phyloP scores from a whole-genome alignment of 352 stramenopile genomes.

The Pythium aphanidermatum region DNA sequence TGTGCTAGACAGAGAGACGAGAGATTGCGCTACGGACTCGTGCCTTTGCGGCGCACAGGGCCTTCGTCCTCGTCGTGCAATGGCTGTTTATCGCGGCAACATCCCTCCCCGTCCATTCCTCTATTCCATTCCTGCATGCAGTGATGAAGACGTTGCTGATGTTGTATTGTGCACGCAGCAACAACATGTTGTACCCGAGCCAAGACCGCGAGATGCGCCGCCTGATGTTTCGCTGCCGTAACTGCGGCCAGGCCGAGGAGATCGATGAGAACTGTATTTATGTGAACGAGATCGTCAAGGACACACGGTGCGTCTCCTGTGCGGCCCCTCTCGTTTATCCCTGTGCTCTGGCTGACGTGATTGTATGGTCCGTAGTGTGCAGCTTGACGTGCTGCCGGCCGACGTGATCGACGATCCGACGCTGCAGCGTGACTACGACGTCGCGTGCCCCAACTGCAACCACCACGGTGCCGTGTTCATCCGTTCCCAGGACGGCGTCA shows the following conservation, averaged over 20 bases:
- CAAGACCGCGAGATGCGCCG: constrained; percentile 82
- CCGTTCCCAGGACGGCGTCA: constrained; percentile 83
- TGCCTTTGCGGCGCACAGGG: too few relatives aligned
- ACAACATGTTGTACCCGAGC: constrained; percentile 90
- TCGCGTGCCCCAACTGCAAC: constrained; percentile 70
- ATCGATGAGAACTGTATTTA: constrained; percentile 91
- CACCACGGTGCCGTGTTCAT: constrained; percentile 84
- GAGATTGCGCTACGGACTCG: too few relatives aligned
- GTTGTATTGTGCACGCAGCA: constrained; percentile 31
- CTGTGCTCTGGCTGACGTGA: not conserved
- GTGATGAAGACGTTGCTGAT: not conserved
- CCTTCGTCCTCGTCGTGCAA: too few relatives aligned
- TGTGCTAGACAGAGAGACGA: not conserved
- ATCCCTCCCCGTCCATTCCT: too few relatives aligned
- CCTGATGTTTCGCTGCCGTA: constrained; percentile 83
- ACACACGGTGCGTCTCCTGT: constrained; percentile 52
- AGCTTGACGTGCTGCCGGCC: constrained; percentile 78
- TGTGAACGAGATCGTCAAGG: constrained; percentile 87
- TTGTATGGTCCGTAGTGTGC: constrained; percentile 32
- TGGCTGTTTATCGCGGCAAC: too few relatives aligned
- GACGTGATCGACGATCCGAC: constrained; percentile 87
- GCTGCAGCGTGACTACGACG: constrained; percentile 84
- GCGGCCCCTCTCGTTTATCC: not conserved
- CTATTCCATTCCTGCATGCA: not conserved
- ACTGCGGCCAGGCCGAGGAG: constrained; percentile 82